Evolutionary conservation across 371 early-diverging fungal species (phyloP).

Genomic region (Syncephalastrum monosporum): DNA sequence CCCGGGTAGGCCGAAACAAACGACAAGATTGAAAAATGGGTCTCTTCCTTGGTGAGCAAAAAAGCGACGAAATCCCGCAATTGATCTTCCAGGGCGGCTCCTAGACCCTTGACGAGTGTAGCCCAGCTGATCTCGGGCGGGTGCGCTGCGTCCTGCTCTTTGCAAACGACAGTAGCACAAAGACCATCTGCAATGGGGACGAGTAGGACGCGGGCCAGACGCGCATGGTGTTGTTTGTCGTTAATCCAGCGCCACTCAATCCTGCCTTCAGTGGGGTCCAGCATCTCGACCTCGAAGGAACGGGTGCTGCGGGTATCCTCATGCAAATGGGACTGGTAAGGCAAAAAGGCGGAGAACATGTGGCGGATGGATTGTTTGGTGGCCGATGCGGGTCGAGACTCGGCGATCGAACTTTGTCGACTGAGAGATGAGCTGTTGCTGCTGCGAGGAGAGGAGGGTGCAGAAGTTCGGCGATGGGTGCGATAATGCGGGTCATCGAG

Average conservation of each 20-base stretch:
- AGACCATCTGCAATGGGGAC: slow-evolving; percentile 19
- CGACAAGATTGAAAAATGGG: slow-evolving; percentile 48
- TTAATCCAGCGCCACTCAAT: slow-evolving; percentile 33
- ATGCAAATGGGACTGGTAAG: slow-evolving; percentile 11
- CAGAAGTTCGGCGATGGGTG: slow-evolving; percentile 13
- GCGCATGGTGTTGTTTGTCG: slow-evolving; percentile 15
- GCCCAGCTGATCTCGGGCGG: not conserved
- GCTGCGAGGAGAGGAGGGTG: slow-evolving; percentile 28
- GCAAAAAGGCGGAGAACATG: slow-evolving; percentile 25
- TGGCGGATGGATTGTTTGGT: slow-evolving; percentile 18
- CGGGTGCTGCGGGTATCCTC: slow-evolving; percentile 11
- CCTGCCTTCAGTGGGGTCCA: slow-evolving; percentile 24
- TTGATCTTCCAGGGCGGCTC: slow-evolving; percentile 14
- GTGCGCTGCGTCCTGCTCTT: slow-evolving; percentile 22
- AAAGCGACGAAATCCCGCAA: slow-evolving; percentile 40
- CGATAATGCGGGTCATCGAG: slow-evolving; percentile 13
- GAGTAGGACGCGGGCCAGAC: slow-evolving; percentile 24
- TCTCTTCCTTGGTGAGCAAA: slow-evolving; percentile 41
- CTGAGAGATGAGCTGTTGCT: too few relatives aligned
- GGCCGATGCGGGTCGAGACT: not conserved
- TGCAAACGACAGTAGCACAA: slow-evolving; percentile 30
- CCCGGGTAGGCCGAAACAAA: slow-evolving; percentile 44
- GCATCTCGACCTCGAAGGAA: too few relatives aligned
- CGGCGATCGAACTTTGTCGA: too few relatives aligned
- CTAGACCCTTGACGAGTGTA: slow-evolving; percentile 11